A percentile compares a stretch with the other conserved stretches of the same genome.
Conservation (phyloP, 352 stramenopile species). For the Pythium scleroteichum region DNA sequence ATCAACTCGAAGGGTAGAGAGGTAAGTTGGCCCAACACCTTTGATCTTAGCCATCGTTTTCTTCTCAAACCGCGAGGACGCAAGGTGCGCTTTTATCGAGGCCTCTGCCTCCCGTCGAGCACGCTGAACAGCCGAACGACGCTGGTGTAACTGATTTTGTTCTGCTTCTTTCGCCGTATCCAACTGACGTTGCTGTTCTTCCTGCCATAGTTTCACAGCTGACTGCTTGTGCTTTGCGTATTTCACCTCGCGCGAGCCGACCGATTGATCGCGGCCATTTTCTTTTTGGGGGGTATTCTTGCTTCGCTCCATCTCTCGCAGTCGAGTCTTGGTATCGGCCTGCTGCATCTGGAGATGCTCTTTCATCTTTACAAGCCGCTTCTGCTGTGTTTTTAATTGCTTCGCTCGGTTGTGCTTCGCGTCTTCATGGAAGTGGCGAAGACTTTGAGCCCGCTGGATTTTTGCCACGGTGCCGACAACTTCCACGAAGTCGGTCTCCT, state of each 20-base stretch:
- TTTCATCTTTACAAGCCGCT: not conserved
- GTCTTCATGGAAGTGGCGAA: slow-evolving; percentile 23
- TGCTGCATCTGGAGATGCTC: slow-evolving; percentile 18
- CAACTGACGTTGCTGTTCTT: slow-evolving; percentile 12
- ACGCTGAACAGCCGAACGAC: slow-evolving; percentile 8
- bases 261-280: not conserved
- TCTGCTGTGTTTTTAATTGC: slow-evolving; percentile 11
- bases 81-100: not conserved
- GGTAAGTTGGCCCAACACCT: slow-evolving; percentile 23
- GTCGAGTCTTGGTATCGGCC: slow-evolving; percentile 16
- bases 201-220: slow-evolving; percentile 10
- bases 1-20: slow-evolving; percentile 16
- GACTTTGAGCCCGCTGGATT: slow-evolving; percentile 14
- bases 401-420: slow-evolving; percentile 7
- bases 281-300: not conserved
- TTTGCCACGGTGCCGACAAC: slow-evolving; percentile 13
- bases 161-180: slow-evolving; percentile 1
- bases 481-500: slow-evolving; percentile 19
- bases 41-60: slow-evolving; percentile 16
- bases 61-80: slow-evolving; percentile 12
- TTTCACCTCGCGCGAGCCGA: not conserved
- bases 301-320: not conserved
- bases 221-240: not conserved
- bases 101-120: not conserved
- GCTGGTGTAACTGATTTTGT: not conserved